phyloP scores from a whole-genome alignment of 352 stramenopile genomes.

The Plasmopara halstedii region DNA sequence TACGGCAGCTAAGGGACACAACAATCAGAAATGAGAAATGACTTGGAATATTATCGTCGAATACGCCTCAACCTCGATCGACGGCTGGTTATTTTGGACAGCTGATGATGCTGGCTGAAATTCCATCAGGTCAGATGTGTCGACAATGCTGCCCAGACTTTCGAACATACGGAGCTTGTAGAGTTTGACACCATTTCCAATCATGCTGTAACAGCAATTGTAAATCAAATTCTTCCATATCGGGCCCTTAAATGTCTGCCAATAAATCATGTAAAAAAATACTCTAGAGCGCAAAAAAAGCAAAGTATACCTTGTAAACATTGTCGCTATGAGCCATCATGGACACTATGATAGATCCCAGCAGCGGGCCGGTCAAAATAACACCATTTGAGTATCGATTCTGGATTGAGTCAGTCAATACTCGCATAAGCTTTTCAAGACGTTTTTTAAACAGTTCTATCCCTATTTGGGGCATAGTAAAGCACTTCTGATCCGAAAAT shows the following conservation, averaged over 20 bases:
- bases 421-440: slow-evolving; percentile 49
- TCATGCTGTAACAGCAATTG: slow-evolving; percentile 75
- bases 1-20: slow-evolving; percentile 39
- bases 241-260: slow-evolving; percentile 51
- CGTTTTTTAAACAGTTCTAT: slow-evolving; percentile 46
- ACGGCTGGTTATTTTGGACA: slow-evolving; percentile 15
- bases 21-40: slow-evolving; percentile 1
- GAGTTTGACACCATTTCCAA: slow-evolving; percentile 69
- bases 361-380: slow-evolving; percentile 61
- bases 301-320: slow-evolving; percentile 42
- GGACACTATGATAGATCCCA: slow-evolving; percentile 63
- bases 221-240: slow-evolving; percentile 77
- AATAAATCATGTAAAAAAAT: not conserved
- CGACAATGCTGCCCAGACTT: slow-evolving; percentile 53
- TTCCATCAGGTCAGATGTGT: slow-evolving; percentile 55
- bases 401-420: slow-evolving; percentile 49
- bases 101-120: slow-evolving; percentile 39
- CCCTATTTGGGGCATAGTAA: slow-evolving; percentile 32
- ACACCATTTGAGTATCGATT: slow-evolving; percentile 65
- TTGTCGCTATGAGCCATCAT: slow-evolving; percentile 65
- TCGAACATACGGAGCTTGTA: slow-evolving; percentile 75
- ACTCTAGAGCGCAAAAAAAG: not conserved
- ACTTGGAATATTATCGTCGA: not conserved
- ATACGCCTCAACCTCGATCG: slow-evolving; percentile 29
- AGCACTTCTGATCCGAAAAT: slow-evolving; percentile 56